Percentiles rank a stretch among this genome's conserved stretches.
These are phyloP conservation scores for Phyllosticta citrichinensis DNA, from an alignment of 2,329 filamentous ascomycete genomes.

Conservation along the genomic window DNA sequence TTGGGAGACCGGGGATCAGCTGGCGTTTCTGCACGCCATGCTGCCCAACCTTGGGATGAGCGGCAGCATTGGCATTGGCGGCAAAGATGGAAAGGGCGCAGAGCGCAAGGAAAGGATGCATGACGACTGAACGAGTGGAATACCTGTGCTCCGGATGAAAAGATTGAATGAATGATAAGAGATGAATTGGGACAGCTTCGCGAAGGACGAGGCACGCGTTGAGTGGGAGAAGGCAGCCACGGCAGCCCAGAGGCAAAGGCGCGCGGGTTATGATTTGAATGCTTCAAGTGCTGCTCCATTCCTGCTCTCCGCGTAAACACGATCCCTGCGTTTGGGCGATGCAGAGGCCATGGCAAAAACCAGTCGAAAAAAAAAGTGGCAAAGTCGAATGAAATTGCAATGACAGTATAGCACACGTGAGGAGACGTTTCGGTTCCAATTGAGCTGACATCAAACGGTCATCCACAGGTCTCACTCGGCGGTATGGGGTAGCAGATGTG, in stretches of 20 bases:
- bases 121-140: neutral
- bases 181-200: neutral
- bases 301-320: neutral
- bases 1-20: neutral
- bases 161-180: neutral
- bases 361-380: neutral
- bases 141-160: neutral
- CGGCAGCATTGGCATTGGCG: neutral
- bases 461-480: neutral
- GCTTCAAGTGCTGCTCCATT: neutral
- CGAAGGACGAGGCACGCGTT: neutral
- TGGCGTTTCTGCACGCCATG: neutral
- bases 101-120: conserved; percentile 2
- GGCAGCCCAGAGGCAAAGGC: neutral
- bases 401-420: neutral
- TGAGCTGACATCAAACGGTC: neutral
- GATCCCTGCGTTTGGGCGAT: neutral
- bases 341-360: neutral
- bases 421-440: neutral
- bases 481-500: neutral
- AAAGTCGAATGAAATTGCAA: neutral
- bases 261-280: neutral
- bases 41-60: neutral
- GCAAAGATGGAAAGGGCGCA: conserved; percentile 7
- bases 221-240: neutral